Conservation (phyloP, 768 basidiomycete species). For the Naganishia friedmannii region DNA sequence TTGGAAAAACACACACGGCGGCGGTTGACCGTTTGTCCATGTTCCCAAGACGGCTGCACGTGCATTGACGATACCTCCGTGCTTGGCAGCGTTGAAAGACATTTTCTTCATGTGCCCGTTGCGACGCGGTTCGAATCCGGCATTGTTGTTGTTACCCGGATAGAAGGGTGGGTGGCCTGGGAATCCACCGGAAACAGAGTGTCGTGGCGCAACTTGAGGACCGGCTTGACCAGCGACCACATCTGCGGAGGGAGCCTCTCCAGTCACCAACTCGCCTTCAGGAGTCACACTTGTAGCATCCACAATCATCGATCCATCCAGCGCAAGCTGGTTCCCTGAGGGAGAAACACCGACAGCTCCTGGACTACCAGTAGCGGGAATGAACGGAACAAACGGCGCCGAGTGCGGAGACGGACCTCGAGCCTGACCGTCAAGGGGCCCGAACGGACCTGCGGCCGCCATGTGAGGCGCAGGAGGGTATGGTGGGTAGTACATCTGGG, state of each 20-base stretch:
- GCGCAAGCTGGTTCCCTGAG: neutral
- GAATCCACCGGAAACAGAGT: slow-evolving; percentile 6
- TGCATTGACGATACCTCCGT: slow-evolving; percentile 31
- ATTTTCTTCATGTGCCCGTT: slow-evolving; percentile 45
- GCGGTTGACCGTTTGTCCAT: slow-evolving; percentile 49
- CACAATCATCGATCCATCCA: neutral
- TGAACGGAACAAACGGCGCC: slow-evolving; percentile 27
- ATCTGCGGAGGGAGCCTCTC: neutral
- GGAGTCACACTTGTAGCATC: neutral
- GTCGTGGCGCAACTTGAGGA: slow-evolving; percentile 11
- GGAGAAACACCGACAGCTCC: neutral
- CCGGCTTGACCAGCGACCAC: neutral
- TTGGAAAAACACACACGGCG: slow-evolving; percentile 48
- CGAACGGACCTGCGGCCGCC: slow-evolving; percentile 25
- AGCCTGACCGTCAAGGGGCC: slow-evolving; percentile 23
- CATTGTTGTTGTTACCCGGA: slow-evolving; percentile 14
- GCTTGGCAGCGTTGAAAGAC: slow-evolving; percentile 42
- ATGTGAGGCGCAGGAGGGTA: slow-evolving; percentile 28
- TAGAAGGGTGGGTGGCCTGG: slow-evolving; percentile 4
- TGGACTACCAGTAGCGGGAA: neutral
- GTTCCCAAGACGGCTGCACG: slow-evolving; percentile 36
- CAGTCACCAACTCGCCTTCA: slow-evolving; percentile 4
- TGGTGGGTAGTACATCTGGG: slow-evolving; percentile 23
- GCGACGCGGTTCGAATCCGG: slow-evolving; percentile 25
- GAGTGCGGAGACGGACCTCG: slow-evolving; percentile 32